Base-by-base conservation (phyloP, 495 filamentous ascomycete species). In the Cetradonia linearis region DNA sequence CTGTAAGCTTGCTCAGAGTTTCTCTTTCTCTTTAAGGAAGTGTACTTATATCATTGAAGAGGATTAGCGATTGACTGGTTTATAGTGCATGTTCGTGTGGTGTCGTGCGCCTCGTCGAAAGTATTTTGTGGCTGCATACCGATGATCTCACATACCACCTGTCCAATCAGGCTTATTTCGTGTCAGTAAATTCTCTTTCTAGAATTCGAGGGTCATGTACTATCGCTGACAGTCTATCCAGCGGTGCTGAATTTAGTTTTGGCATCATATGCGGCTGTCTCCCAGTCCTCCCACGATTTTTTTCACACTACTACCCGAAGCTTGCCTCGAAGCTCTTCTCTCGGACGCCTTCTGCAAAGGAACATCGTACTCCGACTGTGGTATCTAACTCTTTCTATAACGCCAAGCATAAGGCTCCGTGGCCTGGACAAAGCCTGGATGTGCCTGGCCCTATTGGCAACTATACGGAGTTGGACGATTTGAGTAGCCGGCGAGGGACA, bases 1-100 rank as follows among this genome's bases (percentile, higher is more conserved):
- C 47, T 69, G 66, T 71, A 37, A 56, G 66, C 6, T 58, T 34
- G 20, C 3, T 25, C 7, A 23, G 9, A 13, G 16, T 9, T 9
- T 11, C 18, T 25, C 9, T 7, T n/a, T 6, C n/a, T 31, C 40
- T 18, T 44, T 44, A 18, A 11, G 5, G 20, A 44, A 44, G 40
- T 2, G 2, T 18, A 44, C n/a, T n/a, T n/a, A n/a, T n/a, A n/a
- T n/a, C n/a, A 11, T 23, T 25, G 2, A 13, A 46, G 3, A 1
- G n/a, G 9, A 25, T 2, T 10, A 25, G 25, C n/a, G 8, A 36
- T 2, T 33, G 30, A 31, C 31, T 33, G 30, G 33, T 11, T 33
- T n/a, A 18, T 13, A 53, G 50, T 23, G 50, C 50, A 11, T 34
- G 16, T 25, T 0, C 33, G 20, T 53, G 18, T 20, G 31, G 27